phyloP scores from a whole-genome alignment of 768 basidiomycete species.

The Sarcodon aspratus region DNA sequence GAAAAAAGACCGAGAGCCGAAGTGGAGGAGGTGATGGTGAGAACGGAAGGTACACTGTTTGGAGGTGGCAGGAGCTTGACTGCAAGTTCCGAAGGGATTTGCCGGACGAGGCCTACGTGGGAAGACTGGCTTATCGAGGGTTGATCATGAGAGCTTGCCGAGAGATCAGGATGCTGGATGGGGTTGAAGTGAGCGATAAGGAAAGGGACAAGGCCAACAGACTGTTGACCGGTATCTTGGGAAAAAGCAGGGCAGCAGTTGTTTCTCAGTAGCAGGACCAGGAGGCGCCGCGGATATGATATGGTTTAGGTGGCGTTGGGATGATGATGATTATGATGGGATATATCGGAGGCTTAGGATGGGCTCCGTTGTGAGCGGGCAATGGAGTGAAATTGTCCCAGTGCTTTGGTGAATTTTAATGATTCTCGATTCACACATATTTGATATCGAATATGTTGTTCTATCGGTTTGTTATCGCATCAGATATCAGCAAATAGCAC shows the following conservation, averaged over 20 bases:
- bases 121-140: constrained; percentile 83
- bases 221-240: constrained; percentile 46
- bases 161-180: constrained; percentile 68
- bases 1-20: constrained; percentile 12
- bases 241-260: background rate
- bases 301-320: too few species aligned
- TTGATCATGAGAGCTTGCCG: constrained; percentile 71
- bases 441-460: too few species aligned
- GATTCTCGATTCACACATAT: too few species aligned
- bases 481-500: too few species aligned
- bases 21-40: constrained; percentile 1
- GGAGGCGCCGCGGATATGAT: too few species aligned
- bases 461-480: too few species aligned
- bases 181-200: constrained; percentile 71
- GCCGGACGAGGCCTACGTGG: constrained; percentile 81
- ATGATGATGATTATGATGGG: too few species aligned
- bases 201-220: constrained; percentile 76
- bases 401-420: too few species aligned
- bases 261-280: too few species aligned
- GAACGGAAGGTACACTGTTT: background rate
- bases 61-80: constrained; percentile 68
- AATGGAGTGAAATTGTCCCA: too few species aligned
- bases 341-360: too few species aligned
- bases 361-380: too few species aligned
- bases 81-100: constrained; percentile 79